Base-by-base conservation (phyloP, 305 asterid genomes). In the Fraxinus sp. region DNA sequence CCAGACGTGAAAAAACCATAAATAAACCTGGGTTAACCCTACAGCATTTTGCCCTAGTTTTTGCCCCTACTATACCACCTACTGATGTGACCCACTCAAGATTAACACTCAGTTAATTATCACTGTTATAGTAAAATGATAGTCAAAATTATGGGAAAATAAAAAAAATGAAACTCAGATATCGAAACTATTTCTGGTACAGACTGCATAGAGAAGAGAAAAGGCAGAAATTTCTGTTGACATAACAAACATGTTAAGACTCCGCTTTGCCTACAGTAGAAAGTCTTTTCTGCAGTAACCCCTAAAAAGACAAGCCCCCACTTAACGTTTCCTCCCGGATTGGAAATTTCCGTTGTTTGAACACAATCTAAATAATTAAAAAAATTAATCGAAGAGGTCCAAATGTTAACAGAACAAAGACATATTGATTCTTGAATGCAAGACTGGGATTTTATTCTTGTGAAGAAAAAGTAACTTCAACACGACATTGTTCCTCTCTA, bases 81-180 rank as follows among this genome's bases (percentile, higher is more conserved):
- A 94, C 87, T 92, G 95, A 94, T 89, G 95, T 92, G 95, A 92
- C 98, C 92, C 90, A 87, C 93, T 88, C 46, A 74, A 88, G 89
- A 86, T 88, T 80, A 86, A 90, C 93, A 85, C 73, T 81, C 91
- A 93, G 94, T 89, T 83, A 85, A 84, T 39, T 20, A 6, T 74
- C 82, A 77, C 79, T 55, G 32, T 57, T 64, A 18, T 35, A 66
- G 85, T 66, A 39, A 86, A 83, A 79, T 24, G 9, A 80, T 30
- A 16, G 46, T 26, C 33, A 79, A n/a, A 22, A 73, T 70, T 68
- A 39, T 64, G 85, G 89, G 75, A 78, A 78, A 84, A 59, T 16
- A 1, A 57, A 26, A 28, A 78, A 84, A 55, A 55, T 30, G 3
- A 79, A 80, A 85, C 90, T 83, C 94, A 72, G 86, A 82, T 88